Base-by-base conservation (phyloP, 2,329 filamentous ascomycete genomes). In the Colletotrichum trifolii region DNA sequence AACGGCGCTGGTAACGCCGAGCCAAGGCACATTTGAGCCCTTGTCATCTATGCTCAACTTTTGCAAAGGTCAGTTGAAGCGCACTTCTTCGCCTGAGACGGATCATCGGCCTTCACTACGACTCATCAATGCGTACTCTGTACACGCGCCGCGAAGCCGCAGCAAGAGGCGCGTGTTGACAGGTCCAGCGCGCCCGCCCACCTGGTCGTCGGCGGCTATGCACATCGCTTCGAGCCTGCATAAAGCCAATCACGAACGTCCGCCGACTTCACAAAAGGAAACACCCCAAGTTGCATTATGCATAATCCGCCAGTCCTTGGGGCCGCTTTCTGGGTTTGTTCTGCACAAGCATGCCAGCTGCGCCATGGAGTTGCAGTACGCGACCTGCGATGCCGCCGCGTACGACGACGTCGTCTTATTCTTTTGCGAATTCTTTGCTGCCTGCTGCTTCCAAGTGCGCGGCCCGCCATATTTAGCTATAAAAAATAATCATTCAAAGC, bases 181-280 rank as follows among this genome's bases (percentile, higher is more conserved):
- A 60, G 56, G 57, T 35, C 56, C 50, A 55, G 47, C 39, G 56
- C 56, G 50, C 61, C 61, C 61, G 50, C 57, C 56, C 17, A 50
- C 39, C 49, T 47, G 62, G 57, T 64, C 50, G 52, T 56, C 57
- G 57, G 62, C 62, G 62, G 62, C 56, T 64, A 64, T 64, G 62
- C 62, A 64, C 62, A 64, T 64, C 62, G 62, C 62, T 64, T 64
- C 62, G 15, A 61, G n/a, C 9, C 49, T 64, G 57, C 56, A 64
- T 64, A 60, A 64, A 40, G 48, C 62, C 62, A 64, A 64, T 60
- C 49, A 52, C 39, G 5, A 39, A 38, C 13, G 15, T 48, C 45
- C 13, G 42, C 25, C 50, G 40, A 40, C 36, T 55, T 64, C 50
- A 64, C 45, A 61, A 64, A 55, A 15, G 34, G 48, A n/a, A 47